Percentiles rank a stretch among this genome's conserved stretches.
These are phyloP conservation scores for Colletotrichum cuscutae DNA, from an alignment of 2,329 filamentous ascomycete species.

Conservation along the genomic window DNA sequence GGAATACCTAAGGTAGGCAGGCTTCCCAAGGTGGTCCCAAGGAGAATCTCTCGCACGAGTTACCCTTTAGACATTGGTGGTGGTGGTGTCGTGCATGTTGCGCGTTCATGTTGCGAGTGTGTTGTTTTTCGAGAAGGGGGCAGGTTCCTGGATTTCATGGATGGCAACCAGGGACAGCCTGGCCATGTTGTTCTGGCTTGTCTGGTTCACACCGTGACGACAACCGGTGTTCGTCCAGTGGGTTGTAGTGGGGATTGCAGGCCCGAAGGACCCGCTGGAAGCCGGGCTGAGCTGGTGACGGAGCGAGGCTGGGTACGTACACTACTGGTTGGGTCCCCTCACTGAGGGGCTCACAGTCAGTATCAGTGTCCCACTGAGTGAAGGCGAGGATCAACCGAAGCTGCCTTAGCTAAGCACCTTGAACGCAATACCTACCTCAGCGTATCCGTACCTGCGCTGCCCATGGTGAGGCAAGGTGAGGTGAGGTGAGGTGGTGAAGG, in stretches of 20 bases:
- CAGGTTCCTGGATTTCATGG: slow-evolving; percentile 23
- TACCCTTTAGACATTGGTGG: background rate
- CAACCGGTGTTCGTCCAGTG: slow-evolving; percentile 10
- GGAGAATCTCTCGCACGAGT: slow-evolving; percentile 11
- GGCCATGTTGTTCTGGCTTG: slow-evolving; percentile 9
- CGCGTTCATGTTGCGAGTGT: background rate
- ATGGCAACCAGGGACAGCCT: slow-evolving; percentile 18
- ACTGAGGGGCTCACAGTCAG: background rate
- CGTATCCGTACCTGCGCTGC: no score
- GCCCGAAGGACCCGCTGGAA: background rate
- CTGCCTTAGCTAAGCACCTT: background rate
- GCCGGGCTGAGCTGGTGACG: slow-evolving; percentile 10
- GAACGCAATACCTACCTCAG: no score
- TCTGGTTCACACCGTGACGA: slow-evolving; percentile 33
- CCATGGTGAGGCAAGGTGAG: no score
- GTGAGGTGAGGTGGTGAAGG: background rate
- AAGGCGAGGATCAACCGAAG: background rate
- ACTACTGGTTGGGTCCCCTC: background rate
- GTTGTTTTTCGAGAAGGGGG: background rate
- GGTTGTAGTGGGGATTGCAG: slow-evolving; percentile 14
- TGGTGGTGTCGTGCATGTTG: background rate
- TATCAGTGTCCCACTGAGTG: background rate
- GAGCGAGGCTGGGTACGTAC: background rate
- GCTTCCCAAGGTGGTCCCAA: background rate
- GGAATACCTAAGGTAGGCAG: background rate